A percentile compares a stretch with the other conserved stretches of the same genome.
phyloP scores from a whole-genome alignment of 1,284 basidiomycete species.

The Tylopilus sp. region DNA sequence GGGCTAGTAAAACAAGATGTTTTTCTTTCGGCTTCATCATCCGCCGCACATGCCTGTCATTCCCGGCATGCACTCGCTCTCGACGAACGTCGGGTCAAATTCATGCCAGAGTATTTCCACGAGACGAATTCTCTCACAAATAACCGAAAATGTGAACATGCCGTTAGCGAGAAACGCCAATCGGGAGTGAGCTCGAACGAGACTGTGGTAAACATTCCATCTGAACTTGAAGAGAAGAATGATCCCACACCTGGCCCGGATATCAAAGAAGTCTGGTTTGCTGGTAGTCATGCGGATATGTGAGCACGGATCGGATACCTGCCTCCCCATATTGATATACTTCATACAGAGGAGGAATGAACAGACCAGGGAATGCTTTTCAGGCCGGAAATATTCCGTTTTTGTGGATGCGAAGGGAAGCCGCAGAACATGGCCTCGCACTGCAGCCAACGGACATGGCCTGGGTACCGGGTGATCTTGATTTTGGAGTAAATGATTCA shows the following conservation, averaged over 20 bases:
- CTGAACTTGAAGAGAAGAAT: too few species aligned
- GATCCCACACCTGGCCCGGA: too few species aligned
- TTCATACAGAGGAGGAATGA: constrained; percentile 33
- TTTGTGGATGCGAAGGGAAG: constrained; percentile 44
- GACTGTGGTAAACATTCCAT: too few species aligned
- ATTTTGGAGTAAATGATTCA: constrained; percentile 31
- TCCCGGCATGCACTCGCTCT: constrained; percentile 56
- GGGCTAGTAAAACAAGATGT: constrained; percentile 39
- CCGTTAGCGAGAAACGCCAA: too few species aligned
- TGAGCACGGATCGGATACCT: constrained; percentile 16
- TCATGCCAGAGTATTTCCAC: constrained; percentile 51
- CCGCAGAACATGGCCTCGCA: constrained; percentile 28
- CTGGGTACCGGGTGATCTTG: constrained; percentile 42
- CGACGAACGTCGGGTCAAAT: constrained; percentile 54
- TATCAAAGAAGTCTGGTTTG: constrained; percentile 41
- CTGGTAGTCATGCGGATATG: constrained; percentile 47
- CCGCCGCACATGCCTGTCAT: constrained; percentile 41
- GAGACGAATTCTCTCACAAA: constrained; percentile 35
- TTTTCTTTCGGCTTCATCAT: constrained; percentile 38
- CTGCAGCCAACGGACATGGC: constrained; percentile 32
- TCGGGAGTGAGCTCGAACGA: too few species aligned
- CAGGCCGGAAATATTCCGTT: constrained; percentile 38
- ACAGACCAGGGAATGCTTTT: constrained; percentile 18
- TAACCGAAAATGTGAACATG: too few species aligned
- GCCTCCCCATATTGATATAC: constrained; percentile 1